phyloP scores from a whole-genome alignment of 129 eudicot species.

The Flaveria sonorensis region DNA sequence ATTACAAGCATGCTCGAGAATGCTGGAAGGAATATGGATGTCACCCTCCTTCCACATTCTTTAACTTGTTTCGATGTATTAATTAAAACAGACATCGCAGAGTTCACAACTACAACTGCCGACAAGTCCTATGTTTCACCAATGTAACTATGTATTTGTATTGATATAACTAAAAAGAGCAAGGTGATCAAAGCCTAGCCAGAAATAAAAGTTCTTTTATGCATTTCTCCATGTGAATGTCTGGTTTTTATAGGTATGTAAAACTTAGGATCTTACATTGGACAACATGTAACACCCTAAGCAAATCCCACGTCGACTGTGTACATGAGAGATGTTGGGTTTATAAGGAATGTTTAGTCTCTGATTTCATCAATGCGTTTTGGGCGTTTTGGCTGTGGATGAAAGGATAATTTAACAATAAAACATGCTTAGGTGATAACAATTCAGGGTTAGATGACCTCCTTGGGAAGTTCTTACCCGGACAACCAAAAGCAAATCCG shows the following conservation, averaged over 20 bases:
- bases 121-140: slow-evolving; percentile 27
- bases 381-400: no score
- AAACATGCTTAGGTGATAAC: no score
- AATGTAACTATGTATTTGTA: slow-evolving; percentile 27
- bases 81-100: slow-evolving; percentile 34
- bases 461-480: no score
- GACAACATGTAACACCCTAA: no score
- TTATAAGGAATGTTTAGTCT: no score
- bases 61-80: slow-evolving; percentile 61
- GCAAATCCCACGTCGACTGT: no score
- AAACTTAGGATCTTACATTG: no score
- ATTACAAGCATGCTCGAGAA: slow-evolving; percentile 32
- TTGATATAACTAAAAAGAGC: not conserved
- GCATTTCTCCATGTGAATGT: not conserved
- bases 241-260: not conserved
- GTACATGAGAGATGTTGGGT: no score
- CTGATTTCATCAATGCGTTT: no score
- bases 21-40: slow-evolving; percentile 47
- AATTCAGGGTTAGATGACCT: no score
- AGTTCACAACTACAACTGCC: slow-evolving; percentile 15
- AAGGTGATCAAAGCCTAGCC: not conserved
- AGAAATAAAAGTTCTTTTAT: not conserved
- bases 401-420: no score
- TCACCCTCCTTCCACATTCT: slow-evolving; percentile 55
- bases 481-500: no score